Evolutionary conservation across 1,284 basidiomycete species (phyloP), one percentile per base, ranked within the genome.

Genomic region (Melampsora americana): DNA sequence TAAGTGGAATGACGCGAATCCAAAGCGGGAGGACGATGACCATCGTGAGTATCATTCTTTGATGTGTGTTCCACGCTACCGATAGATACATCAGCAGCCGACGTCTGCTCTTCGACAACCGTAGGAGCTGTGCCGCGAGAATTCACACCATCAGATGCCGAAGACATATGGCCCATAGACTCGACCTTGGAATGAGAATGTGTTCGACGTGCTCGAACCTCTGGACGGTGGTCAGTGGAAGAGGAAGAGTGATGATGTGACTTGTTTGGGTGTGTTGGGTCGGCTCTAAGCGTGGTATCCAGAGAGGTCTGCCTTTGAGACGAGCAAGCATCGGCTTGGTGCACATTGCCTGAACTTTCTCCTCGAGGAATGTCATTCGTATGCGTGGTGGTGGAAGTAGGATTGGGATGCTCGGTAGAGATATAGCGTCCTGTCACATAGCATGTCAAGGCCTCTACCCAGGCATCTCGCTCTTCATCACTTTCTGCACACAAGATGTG

Each of bases 401-500:
- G 68, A 56, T 48, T 62, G 28, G 62, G 32, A 2, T 44, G 69
- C 16, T 71, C 70, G 30, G 77, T 68, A 60, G 78, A 79, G 64
- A 79, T 69, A 69, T 79, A 80, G 28, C 80, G 79, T 26, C 82
- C 82, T 4, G 79, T 79, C n/a, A 85, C 83, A 77, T 85, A 93
- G 61, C 90, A 88, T 66, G 95, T 92, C 56, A 99, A 89, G 79
- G 93, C 90, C 77, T 95, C 90, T 46, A 98, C 94, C 95, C 95
- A 99, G 76, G 86, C 87, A 82, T 99, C 95, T 53, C 95, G 87
- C 81, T 96, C 93, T 65, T 86, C 85, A 83, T 99, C 95, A 81
- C 91, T 97, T 83, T 96, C 93, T 0, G 95, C 95, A 81, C 95
- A 98, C 4, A 99, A 85, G 42, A 99, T 94, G 82, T 98, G 95